Base-by-base conservation (phyloP, 352 stramenopile genomes). In the Pythium angustatum region DNA sequence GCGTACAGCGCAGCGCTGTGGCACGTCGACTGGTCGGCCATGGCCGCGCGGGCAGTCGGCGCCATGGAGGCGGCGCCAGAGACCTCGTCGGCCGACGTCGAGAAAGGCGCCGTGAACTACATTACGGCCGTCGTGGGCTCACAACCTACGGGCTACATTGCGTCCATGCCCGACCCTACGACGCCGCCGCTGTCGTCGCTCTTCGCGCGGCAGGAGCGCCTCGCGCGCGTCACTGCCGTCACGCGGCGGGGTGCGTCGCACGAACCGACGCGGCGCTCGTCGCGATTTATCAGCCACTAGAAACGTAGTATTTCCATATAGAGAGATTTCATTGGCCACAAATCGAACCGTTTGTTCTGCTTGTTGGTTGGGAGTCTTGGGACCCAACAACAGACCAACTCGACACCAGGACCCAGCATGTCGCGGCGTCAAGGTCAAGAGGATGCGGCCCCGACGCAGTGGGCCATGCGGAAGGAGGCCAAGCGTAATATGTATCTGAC, bases 401-500 rank as follows among this genome's bases (percentile, higher is more conserved):
- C n/a, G n/a, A n/a, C n/a, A n/a, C n/a, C n/a, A n/a, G n/a, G n/a
- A n/a, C n/a, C n/a, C n/a, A n/a, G n/a, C n/a, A 65, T 66, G 54
- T 40, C 47, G 50, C 34, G 36, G 4, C 48, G 49, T 7, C 36
- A 59, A 10, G 71, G 75, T 33, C 71, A 86, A n/a, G 78, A 58
- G 36, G 24, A 44, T 30, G 71, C 79, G 33, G 73, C 79, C 40
- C 68, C 85, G 44, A 82, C 79, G 61, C 81, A 76, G 52, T 90
- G 83, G 81, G 78, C 83, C 40, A 69, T 75, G 69, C 81, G 83
- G 49, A 83, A 90, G 69, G 83, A 92, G 62, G 83, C 83, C 30
- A 83, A 84, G 40, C 81, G 81, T 57, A 90, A 90, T 63, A 92
- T 92, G 83, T 92, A 92, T 64, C 79, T 85, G 50, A 90, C 78